phyloP scores from a whole-genome alignment of 345 rosid species.

The Jatropha curcas region DNA sequence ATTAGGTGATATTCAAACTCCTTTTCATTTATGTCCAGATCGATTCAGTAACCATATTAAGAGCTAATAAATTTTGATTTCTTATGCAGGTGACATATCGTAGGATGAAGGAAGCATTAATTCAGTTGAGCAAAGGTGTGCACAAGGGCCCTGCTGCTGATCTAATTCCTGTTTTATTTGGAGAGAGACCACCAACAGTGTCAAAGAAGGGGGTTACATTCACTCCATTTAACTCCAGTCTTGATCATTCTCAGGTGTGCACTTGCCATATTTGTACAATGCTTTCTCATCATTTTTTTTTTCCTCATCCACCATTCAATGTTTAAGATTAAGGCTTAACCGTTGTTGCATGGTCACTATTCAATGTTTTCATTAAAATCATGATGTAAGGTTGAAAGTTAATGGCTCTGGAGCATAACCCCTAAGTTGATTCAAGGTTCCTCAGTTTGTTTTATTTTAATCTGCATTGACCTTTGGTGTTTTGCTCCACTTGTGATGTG shows the following conservation, averaged over 20 bases:
- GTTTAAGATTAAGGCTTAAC: no score
- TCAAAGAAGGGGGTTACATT: conserved; percentile 59
- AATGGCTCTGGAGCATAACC: not conserved
- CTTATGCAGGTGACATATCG: conserved; percentile 71
- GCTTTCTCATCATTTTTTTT: not conserved
- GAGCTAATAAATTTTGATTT: conserved; percentile 7
- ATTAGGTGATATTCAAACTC: not conserved
- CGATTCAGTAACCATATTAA: conserved; percentile 5
- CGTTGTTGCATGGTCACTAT: no score
- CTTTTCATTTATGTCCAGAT: conserved; percentile 1
- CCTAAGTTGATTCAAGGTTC: not conserved
- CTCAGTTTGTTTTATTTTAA: not conserved
- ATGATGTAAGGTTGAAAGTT: not conserved
- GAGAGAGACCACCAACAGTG: conserved; percentile 61
- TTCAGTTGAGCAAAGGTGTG: conserved; percentile 83
- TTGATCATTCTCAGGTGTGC: conserved; percentile 85
- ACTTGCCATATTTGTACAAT: not conserved
- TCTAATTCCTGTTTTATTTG: conserved; percentile 80
- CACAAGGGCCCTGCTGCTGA: conserved; percentile 86
- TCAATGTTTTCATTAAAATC: not conserved
- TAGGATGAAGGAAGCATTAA: conserved; percentile 89
- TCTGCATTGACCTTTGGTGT: not conserved
- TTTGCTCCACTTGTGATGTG: not conserved
- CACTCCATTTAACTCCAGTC: conserved; percentile 64
- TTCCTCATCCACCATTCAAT: not conserved